A percentile compares a stretch with the other conserved stretches of the same genome.
phyloP scores from a whole-genome alignment of 106 monocot species.

The Acanthochlamys bracteata region DNA sequence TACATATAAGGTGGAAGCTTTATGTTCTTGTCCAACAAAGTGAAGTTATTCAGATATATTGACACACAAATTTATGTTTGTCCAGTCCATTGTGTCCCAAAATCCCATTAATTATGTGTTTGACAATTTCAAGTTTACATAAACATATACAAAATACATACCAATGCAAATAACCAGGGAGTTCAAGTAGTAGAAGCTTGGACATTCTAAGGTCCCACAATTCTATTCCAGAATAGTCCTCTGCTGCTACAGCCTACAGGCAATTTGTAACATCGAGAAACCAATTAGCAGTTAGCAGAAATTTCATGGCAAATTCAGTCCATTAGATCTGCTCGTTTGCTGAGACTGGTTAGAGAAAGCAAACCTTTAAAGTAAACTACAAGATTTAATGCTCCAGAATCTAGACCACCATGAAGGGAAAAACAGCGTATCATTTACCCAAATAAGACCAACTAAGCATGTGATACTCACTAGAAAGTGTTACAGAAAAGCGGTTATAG shows the following conservation, averaged over 20 bases:
- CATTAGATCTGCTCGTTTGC: too few relatives aligned
- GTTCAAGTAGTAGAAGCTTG: conserved; percentile 56
- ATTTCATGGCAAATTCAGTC: not conserved
- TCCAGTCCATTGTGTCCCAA: too few relatives aligned
- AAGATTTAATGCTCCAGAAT: too few relatives aligned
- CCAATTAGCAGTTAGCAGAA: not conserved
- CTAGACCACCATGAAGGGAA: too few relatives aligned
- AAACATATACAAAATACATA: conserved; percentile 14
- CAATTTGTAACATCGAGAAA: not conserved
- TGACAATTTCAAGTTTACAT: too few relatives aligned
- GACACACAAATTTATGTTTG: too few relatives aligned
- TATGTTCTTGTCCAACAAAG: not conserved
- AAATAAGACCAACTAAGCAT: not conserved
- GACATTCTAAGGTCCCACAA: conserved; percentile 96
- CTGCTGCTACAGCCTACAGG: conserved; percentile 82
- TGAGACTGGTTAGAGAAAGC: too few relatives aligned
- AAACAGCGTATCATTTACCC: too few relatives aligned
- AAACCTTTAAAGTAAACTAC: too few relatives aligned
- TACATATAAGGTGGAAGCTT: conserved; percentile 9
- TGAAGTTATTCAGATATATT: not conserved
- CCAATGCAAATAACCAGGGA: conserved; percentile 94
- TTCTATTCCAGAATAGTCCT: conserved; percentile 81
- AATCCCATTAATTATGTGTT: too few relatives aligned
- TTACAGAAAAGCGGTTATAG: conserved; percentile 87
- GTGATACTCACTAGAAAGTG: conserved; percentile 62